A percentile compares a stretch with the other conserved stretches of the same genome.
Conservation (phyloP, 768 basidiomycete genomes). For the Termitomyces sp. region DNA sequence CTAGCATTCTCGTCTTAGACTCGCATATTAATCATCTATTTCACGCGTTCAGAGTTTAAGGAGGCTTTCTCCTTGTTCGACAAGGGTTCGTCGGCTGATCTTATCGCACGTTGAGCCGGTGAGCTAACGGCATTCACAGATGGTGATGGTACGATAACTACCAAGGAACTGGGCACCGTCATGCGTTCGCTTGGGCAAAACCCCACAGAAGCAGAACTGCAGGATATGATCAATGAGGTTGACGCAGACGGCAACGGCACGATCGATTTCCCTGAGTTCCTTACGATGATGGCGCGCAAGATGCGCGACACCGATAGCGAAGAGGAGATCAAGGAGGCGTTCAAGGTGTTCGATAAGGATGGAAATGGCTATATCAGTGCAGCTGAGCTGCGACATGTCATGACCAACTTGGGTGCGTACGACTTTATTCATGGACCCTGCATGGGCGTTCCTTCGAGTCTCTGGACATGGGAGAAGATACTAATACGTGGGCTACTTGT, state of each 20-base stretch:
- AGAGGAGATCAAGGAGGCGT: slow-evolving; percentile 95
- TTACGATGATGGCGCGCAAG: slow-evolving; percentile 82
- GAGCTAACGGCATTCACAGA: slow-evolving; percentile 40
- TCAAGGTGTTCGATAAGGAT: slow-evolving; percentile 97
- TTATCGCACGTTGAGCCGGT: slow-evolving; percentile 2
- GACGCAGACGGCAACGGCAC: slow-evolving; percentile 79
- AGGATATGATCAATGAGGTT: slow-evolving; percentile 96
- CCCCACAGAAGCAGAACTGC: slow-evolving; percentile 86
- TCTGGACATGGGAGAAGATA: not conserved
- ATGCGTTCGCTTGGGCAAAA: slow-evolving; percentile 94
- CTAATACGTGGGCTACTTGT: not conserved
- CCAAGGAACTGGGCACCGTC: slow-evolving; percentile 86
- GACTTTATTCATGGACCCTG: not conserved
- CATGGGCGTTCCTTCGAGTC: not conserved
- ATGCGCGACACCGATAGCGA: slow-evolving; percentile 92
- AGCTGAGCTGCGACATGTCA: slow-evolving; percentile 85
- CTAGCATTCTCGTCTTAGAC: not conserved
- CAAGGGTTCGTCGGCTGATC: slow-evolving; percentile 58
- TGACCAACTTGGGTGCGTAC: slow-evolving; percentile 81
- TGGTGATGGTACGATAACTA: slow-evolving; percentile 91
- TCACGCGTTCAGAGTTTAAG: slow-evolving; percentile 79
- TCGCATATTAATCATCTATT: not conserved
- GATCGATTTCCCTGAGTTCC: slow-evolving; percentile 83
- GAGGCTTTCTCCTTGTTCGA: slow-evolving; percentile 98
- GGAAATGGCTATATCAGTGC: slow-evolving; percentile 88